Evolutionary conservation across 1,139 yeast genomes (phyloP).

Genomic region (Sugiyamaella paludigena): DNA sequence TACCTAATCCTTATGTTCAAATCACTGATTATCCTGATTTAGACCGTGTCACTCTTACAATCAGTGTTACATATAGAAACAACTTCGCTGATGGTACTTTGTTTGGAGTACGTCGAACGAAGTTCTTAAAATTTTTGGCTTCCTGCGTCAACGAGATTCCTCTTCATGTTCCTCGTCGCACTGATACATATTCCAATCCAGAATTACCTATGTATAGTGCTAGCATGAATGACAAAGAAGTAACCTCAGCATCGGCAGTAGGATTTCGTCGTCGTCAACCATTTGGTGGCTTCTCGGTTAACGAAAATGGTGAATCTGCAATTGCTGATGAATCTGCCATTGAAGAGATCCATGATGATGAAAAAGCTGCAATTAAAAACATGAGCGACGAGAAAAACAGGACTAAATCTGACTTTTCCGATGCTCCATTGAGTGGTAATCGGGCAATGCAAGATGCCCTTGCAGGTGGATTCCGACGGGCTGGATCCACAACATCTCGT

Average conservation of each 20-base stretch:
- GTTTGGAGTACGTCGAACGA: slow-evolving; percentile 35
- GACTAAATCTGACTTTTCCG: slow-evolving; percentile 7
- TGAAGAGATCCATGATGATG: not conserved
- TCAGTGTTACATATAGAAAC: slow-evolving; percentile 35
- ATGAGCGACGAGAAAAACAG: not conserved
- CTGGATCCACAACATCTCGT: slow-evolving; percentile 11
- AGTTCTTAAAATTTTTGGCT: slow-evolving; percentile 34
- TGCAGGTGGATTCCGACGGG: not conserved
- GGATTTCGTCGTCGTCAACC: slow-evolving; percentile 11
- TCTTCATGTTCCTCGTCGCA: slow-evolving; percentile 38
- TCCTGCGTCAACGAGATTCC: slow-evolving; percentile 37
- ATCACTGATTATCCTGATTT: slow-evolving; percentile 38
- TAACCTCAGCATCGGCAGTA: not conserved
- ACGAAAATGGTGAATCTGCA: not conserved
- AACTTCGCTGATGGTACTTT: slow-evolving; percentile 38
- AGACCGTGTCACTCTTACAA: slow-evolving; percentile 35
- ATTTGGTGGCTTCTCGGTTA: slow-evolving; percentile 9
- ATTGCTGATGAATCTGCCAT: not conserved
- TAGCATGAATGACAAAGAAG: not conserved
- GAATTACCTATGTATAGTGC: slow-evolving; percentile 32
- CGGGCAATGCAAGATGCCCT: slow-evolving; percentile 9
- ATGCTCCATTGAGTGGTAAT: slow-evolving; percentile 6
- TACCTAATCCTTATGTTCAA: slow-evolving; percentile 36
- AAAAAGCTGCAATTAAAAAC: not conserved
- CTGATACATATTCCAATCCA: slow-evolving; percentile 37